Percentiles rank a stretch among this genome's conserved stretches.
Evolutionary conservation across 139 green algal species (phyloP).

Genomic region (Tetraselmis chui): DNA sequence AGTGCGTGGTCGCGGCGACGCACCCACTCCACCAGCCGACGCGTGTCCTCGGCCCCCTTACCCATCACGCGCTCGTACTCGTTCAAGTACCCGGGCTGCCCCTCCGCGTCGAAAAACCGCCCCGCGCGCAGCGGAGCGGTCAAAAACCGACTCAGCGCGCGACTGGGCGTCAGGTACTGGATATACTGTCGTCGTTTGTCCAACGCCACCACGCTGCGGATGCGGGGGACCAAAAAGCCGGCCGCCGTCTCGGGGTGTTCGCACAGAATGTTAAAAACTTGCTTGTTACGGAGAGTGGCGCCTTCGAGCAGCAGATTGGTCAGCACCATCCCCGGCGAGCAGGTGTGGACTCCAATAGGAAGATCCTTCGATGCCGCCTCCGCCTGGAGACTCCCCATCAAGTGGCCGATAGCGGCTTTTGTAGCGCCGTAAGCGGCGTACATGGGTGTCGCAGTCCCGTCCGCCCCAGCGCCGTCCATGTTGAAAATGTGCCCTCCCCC

Average conservation of each 20-base stretch:
- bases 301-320: conserved; percentile 80
- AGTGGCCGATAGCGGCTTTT: conserved; percentile 72
- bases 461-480: conserved; percentile 73
- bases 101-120: conserved; percentile 68
- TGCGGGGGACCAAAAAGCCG: conserved; percentile 67
- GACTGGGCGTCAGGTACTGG: conserved; percentile 60
- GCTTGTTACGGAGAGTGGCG: conserved; percentile 52
- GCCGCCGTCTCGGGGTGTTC: conserved; percentile 83
- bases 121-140: conserved; percentile 42
- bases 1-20: conserved; percentile 19
- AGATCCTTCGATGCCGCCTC: conserved; percentile 29
- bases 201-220: conserved; percentile 45
- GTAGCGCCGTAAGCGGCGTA: conserved; percentile 79
- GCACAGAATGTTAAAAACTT: conserved; percentile 84
- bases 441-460: conserved; percentile 62
- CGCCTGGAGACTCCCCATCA: conserved; percentile 45
- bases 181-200: conserved; percentile 24
- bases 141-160: conserved; percentile 45
- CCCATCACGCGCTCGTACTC: conserved; percentile 60
- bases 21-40: conserved; percentile 29
- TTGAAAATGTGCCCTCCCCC: conserved; percentile 81
- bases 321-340: conserved; percentile 84
- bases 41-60: conserved; percentile 25
- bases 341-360: conserved; percentile 50
- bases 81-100: conserved; percentile 34